These are phyloP conservation scores for Sarcodon sp. DNA, from an alignment of 768 basidiomycete genomes.

Conservation along the genomic window DNA sequence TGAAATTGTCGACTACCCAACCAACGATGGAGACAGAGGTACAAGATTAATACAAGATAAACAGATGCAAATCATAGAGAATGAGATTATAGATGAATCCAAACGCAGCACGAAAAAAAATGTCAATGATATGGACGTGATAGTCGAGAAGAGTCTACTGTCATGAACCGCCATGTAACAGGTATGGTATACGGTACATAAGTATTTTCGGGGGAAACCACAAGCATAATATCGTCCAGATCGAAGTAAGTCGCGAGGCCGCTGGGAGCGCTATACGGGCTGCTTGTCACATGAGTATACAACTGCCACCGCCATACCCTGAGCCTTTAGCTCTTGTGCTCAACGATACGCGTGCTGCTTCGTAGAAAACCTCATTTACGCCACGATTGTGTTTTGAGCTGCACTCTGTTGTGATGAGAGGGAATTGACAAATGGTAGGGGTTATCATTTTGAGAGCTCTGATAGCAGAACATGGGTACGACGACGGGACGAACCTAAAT, in stretches of 20 bases:
- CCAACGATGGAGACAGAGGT: no score
- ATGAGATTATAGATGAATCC: no score
- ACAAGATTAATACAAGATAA: no score
- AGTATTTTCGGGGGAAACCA: background rate
- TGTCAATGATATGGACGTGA: background rate
- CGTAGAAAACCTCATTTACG: slow-evolving; percentile 86
- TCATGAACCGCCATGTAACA: background rate
- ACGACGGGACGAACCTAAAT: slow-evolving; percentile 52
- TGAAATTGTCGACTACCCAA: no score
- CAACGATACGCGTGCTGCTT: slow-evolving; percentile 78
- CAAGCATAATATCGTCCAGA: background rate
- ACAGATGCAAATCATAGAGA: no score
- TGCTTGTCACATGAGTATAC: slow-evolving; percentile 42
- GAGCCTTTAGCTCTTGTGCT: slow-evolving; percentile 61
- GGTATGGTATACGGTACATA: background rate
- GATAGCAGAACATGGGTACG: background rate
- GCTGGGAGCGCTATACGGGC: background rate
- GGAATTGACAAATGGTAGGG: background rate
- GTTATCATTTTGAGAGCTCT: background rate
- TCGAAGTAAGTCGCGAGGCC: background rate
- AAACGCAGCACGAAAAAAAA: no score
- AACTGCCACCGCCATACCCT: slow-evolving; percentile 23
- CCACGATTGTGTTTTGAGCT: slow-evolving; percentile 96
- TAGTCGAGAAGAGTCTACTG: background rate
- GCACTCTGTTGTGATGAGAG: slow-evolving; percentile 53